Evolutionary conservation across 805 yeast genomes (phyloP), one percentile per base, ranked within the genome.

Genomic region (Yamadazyma paraphyllophila): DNA sequence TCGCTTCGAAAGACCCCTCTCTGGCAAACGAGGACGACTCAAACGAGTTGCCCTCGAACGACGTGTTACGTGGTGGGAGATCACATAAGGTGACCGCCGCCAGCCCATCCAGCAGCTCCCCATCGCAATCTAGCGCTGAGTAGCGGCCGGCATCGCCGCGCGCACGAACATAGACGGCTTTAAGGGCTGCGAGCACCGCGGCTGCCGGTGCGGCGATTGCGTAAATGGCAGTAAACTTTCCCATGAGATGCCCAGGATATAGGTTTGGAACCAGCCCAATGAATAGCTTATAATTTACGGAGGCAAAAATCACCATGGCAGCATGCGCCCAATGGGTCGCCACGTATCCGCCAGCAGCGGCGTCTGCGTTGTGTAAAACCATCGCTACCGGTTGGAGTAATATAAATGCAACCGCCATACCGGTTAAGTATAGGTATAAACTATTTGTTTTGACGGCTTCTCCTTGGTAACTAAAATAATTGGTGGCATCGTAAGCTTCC

Each of bases 241-340:
- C 66, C 63, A 90, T 90, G 0, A 85, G 83, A 59, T 88, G 88
- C 34, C 76, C 72, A 1, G 96, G 96, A 61, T 88, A 92, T 55
- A 88, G 68, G 30, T 60, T 65, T 45, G 87, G 85, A 17, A 82
- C 83, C 13, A 83, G 69, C 4, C 69, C 61, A 34, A 80, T 76
- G 58, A 83, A 88, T 8, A 83, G 65, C 41, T 78, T 74, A 55
- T 82, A 78, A 14, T 76, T 63, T 12, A 81, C 50, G 44, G 85
- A 63, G 1, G 94, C 80, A 0, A 76, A 57, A 3, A 80, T 36
- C 4, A 77, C 63, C 4, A 76, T 52, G 0, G 60, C 59, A 5
- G 78, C 60, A 60, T 87, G 83, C 4, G 77, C 53, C 1, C 81
- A 63, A 49, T 85, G 73, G 2, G 70, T 59, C 0, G 84, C 82